These are phyloP conservation scores for Parachaetomium inaequale DNA, from an alignment of 495 filamentous ascomycete species.

Conservation along the genomic window DNA sequence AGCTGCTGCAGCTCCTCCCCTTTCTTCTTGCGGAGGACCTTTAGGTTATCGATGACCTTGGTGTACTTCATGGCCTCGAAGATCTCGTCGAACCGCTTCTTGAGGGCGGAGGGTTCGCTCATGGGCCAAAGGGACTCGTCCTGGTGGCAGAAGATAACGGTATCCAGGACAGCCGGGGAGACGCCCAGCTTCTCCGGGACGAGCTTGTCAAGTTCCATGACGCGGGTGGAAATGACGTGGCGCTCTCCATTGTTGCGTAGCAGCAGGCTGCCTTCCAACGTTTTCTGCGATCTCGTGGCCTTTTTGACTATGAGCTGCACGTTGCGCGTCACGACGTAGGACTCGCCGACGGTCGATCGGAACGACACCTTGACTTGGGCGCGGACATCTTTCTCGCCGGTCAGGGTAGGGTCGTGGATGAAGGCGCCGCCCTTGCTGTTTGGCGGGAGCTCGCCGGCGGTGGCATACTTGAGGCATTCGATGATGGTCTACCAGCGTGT, in stretches of 20 bases:
- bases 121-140: slow-evolving; percentile 98
- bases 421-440: slow-evolving; percentile 94
- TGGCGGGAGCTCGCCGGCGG: slow-evolving; percentile 87
- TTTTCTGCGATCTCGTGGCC: slow-evolving; percentile 64
- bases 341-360: slow-evolving; percentile 65
- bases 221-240: slow-evolving; percentile 68
- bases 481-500: slow-evolving; percentile 73
- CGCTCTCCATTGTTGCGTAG: slow-evolving; percentile 79
- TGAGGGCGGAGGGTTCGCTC: slow-evolving; percentile 79
- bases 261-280: slow-evolving; percentile 71
- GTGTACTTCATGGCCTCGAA: slow-evolving; percentile 97
- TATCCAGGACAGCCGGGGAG: slow-evolving; percentile 82
- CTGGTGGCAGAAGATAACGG: slow-evolving; percentile 97
- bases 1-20: slow-evolving; percentile 66
- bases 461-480: slow-evolving; percentile 97
- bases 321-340: slow-evolving; percentile 75
- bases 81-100: slow-evolving; percentile 94
- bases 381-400: slow-evolving; percentile 82
- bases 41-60: slow-evolving; percentile 94
- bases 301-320: slow-evolving; percentile 86
- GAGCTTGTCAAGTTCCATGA: slow-evolving; percentile 73
- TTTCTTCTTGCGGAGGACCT: slow-evolving; percentile 75
- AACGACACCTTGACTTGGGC: slow-evolving; percentile 91
- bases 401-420: slow-evolving; percentile 90
- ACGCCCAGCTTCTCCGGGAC: slow-evolving; percentile 88